Evolutionary conservation across 306 rosid species (phyloP).

Genomic region (Sicyos baderoa): DNA sequence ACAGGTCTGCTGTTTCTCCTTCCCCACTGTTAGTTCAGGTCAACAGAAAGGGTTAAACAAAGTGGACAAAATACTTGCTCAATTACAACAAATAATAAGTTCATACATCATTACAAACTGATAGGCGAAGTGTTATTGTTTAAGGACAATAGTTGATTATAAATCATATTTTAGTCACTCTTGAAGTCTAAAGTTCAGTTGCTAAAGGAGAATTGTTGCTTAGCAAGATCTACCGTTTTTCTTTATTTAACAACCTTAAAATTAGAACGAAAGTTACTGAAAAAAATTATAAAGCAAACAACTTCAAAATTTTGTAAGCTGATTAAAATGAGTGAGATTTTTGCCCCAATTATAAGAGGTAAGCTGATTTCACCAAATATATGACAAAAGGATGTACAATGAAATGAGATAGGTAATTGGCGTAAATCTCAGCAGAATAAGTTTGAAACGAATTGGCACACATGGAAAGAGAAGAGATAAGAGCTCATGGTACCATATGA

Average conservation of each 20-base stretch:
- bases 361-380: slow-evolving; percentile 4
- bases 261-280: neutral
- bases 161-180: neutral
- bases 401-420: neutral
- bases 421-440: neutral
- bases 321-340: neutral
- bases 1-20: slow-evolving; percentile 71
- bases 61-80: neutral
- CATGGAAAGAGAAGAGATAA: neutral
- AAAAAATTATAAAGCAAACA: neutral
- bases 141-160: neutral
- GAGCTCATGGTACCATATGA: slow-evolving; percentile 54
- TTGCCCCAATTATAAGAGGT: neutral
- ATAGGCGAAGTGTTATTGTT: neutral
- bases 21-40: slow-evolving; percentile 62
- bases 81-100: neutral
- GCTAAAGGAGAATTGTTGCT: neutral
- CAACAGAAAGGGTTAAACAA: slow-evolving; percentile 7
- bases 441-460: neutral
- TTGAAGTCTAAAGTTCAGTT: neutral
- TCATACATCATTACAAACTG: neutral
- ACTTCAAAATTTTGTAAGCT: neutral
- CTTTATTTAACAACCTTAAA: neutral
- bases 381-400: neutral
- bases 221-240: neutral